These are phyloP conservation scores for Candida broadrunensis DNA, from an alignment of 805 yeast species.

Conservation along the genomic window DNA sequence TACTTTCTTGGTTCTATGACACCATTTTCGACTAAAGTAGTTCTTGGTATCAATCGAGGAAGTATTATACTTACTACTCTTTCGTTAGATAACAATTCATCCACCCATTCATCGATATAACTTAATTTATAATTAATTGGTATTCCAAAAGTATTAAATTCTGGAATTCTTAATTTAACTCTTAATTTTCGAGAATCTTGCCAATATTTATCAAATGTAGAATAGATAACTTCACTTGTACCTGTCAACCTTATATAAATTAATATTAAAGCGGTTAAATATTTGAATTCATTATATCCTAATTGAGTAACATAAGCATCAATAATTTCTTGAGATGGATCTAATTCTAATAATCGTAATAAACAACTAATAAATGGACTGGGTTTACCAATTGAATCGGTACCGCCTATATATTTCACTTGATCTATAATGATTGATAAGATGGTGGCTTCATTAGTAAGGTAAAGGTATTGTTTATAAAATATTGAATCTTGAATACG, in stretches of 20 bases:
- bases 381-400: conserved; percentile 56
- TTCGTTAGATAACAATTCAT: conserved; percentile 51
- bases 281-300: conserved; percentile 60
- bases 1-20: conserved; percentile 38
- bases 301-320: conserved; percentile 53
- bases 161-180: conserved; percentile 26
- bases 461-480: conserved; percentile 38
- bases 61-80: conserved; percentile 72
- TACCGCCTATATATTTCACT: conserved; percentile 54
- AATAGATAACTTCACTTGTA: conserved; percentile 38
- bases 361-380: conserved; percentile 74
- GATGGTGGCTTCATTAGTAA: conserved; percentile 40
- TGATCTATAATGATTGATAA: conserved; percentile 30
- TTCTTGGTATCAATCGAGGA: conserved; percentile 54
- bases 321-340: conserved; percentile 61
- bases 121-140: conserved; percentile 32
- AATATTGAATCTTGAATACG: conserved; percentile 41
- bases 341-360: conserved; percentile 72
- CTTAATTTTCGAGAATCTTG: conserved; percentile 71
- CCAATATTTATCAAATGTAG: conserved; percentile 50
- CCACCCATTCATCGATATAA: conserved; percentile 75
- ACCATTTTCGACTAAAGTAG: conserved; percentile 40
- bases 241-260: conserved; percentile 57
- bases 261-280: conserved; percentile 65
- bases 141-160: conserved; percentile 9